These are phyloP conservation scores for Hyaloscypha hepaticicola DNA, from an alignment of 495 filamentous ascomycete species.

Conservation along the genomic window DNA sequence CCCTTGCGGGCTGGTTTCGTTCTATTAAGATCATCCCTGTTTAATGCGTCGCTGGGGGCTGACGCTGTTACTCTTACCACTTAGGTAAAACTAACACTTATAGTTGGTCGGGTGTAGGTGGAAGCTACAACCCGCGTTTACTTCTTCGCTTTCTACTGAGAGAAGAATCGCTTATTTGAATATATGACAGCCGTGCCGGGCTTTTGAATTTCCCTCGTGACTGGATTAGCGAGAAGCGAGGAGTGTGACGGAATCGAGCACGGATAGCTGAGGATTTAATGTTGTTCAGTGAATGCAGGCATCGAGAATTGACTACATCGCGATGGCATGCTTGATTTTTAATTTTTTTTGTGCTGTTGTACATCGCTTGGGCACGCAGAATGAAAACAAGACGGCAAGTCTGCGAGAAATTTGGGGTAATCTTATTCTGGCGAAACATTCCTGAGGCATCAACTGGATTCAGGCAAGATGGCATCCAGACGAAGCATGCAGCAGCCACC, in stretches of 20 bases:
- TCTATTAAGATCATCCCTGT: too few relatives aligned
- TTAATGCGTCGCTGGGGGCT: too few relatives aligned
- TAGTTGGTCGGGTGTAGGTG: background rate
- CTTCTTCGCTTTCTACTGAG: background rate
- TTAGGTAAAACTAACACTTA: too few relatives aligned
- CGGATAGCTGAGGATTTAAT: background rate
- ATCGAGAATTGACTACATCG: background rate
- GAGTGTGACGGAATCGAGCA: background rate
- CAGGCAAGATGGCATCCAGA: background rate
- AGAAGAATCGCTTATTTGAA: background rate
- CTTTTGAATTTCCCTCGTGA: too few relatives aligned
- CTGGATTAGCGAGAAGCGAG: background rate
- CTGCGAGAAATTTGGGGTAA: too few relatives aligned
- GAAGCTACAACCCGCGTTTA: background rate
- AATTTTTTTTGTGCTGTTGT: background rate
- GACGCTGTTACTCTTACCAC: too few relatives aligned
- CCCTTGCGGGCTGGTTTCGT: too few relatives aligned
- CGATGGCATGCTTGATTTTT: background rate
- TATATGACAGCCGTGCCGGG: background rate
- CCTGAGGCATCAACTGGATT: too few relatives aligned
- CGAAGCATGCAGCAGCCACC: background rate
- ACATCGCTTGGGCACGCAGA: too few relatives aligned
- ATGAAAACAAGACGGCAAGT: too few relatives aligned
- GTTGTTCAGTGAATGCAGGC: background rate
- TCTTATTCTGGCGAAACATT: too few relatives aligned